A percentile compares a stretch with the other conserved stretches of the same genome.
phyloP scores from a whole-genome alignment of 2,329 filamentous ascomycete species.

The Trichoderma brevicompactum region DNA sequence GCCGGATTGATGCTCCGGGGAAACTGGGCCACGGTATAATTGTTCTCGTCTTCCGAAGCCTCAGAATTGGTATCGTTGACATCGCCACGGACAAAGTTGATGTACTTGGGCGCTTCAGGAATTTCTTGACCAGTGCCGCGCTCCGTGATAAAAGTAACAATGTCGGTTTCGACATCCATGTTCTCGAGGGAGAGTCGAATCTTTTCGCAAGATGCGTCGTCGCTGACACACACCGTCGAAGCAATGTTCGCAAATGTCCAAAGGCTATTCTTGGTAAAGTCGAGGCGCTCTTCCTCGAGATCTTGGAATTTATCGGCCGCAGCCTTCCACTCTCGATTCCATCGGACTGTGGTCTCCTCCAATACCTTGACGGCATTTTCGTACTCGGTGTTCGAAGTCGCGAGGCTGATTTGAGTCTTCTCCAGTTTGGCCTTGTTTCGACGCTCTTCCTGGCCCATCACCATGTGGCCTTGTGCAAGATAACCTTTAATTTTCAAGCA shows the following conservation, averaged over 20 bases:
- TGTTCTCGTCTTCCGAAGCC: conserved; percentile 75
- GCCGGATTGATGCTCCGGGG: conserved; percentile 93
- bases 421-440: conserved; percentile 99
- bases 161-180: conserved; percentile 97
- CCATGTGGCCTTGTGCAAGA: conserved; percentile 97
- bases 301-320: conserved; percentile 99
- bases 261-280: conserved; percentile 96
- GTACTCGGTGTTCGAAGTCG: conserved; percentile 89
- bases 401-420: conserved; percentile 96
- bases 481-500: conserved; percentile 99
- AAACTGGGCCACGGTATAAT: conserved; percentile 94
- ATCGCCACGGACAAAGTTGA: conserved; percentile 96
- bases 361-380: conserved; percentile 89
- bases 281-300: conserved; percentile 92
- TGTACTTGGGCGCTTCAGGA: conserved; percentile 94
- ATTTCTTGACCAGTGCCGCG: conserved; percentile 95
- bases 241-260: conserved; percentile 98
- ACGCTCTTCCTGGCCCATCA: conserved; percentile 98
- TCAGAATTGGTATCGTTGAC: conserved; percentile 80
- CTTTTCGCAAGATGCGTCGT: conserved; percentile 96
- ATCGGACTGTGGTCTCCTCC: conserved; percentile 91
- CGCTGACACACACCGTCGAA: conserved; percentile 96
- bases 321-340: conserved; percentile 98
- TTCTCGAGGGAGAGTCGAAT: conserved; percentile 90
- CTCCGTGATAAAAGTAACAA: conserved; percentile 84